These are phyloP conservation scores for Podospora pseudoanserina DNA, from an alignment of 495 filamentous ascomycete genomes.

Conservation along the genomic window DNA sequence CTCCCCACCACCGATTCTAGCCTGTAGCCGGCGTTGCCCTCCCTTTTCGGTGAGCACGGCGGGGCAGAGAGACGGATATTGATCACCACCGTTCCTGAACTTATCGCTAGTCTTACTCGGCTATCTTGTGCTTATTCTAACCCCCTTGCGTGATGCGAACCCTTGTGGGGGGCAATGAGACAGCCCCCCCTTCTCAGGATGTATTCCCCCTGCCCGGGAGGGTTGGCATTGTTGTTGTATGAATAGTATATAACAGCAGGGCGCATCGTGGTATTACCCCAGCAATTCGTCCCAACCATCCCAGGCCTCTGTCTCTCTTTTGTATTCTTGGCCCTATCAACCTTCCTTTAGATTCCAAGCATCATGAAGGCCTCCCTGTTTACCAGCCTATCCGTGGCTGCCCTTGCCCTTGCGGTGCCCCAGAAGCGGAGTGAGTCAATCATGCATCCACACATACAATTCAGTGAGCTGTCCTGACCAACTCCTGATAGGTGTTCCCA, in stretches of 20 bases:
- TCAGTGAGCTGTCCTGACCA: neutral
- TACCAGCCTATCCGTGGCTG: slow-evolving; percentile 17
- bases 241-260: neutral
- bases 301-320: neutral
- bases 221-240: neutral
- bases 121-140: neutral
- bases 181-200: neutral
- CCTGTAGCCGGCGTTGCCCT: neutral
- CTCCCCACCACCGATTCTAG: neutral
- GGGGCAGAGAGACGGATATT: neutral
- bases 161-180: neutral
- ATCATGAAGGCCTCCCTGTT: slow-evolving; percentile 25
- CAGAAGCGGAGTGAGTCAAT: slow-evolving; percentile 17
- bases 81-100: neutral
- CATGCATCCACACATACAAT: too few relatives aligned
- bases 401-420: slow-evolving; percentile 20
- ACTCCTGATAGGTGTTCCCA: slow-evolving; percentile 12
- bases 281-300: neutral
- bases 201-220: neutral
- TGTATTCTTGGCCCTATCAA: neutral
- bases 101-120: neutral
- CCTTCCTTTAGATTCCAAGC: neutral
- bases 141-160: neutral
- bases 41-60: neutral
- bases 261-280: neutral